phyloP scores from a whole-genome alignment of 2,329 filamentous ascomycete genomes.

The Fusarium humuli region DNA sequence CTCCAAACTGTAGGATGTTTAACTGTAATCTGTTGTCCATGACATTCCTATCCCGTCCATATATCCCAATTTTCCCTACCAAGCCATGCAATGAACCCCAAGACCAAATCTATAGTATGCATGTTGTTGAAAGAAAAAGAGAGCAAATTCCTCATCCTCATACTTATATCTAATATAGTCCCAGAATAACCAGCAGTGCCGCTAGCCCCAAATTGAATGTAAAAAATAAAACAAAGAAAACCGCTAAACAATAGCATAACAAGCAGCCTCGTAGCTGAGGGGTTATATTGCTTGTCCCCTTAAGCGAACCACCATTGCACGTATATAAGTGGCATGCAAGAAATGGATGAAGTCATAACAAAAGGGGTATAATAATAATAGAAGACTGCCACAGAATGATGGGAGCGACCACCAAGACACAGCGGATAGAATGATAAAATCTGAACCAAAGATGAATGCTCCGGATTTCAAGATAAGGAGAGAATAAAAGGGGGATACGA shows the following conservation, averaged over 20 bases:
- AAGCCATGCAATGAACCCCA: constrained; percentile 5
- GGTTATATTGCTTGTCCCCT: constrained; percentile 6
- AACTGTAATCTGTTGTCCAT: not conserved
- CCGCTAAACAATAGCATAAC: not conserved
- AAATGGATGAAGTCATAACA: constrained; percentile 24
- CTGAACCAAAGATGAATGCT: constrained; percentile 1
- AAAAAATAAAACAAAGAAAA: constrained; percentile 7
- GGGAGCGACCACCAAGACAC: constrained; percentile 12
- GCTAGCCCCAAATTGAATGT: not conserved
- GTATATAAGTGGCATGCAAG: not conserved
- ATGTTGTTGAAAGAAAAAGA: not conserved
- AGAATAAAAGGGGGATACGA: not conserved
- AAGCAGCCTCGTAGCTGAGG: constrained; percentile 5
- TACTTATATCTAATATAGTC: constrained; percentile 23
- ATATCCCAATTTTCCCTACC: not conserved
- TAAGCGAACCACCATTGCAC: constrained; percentile 1
- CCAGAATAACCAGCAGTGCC: constrained; percentile 5
- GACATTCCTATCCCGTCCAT: constrained; percentile 1
- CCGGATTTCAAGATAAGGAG: not conserved
- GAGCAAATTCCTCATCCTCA: constrained; percentile 9
- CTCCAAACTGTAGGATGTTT: not conserved
- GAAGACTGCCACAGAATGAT: constrained; percentile 2
- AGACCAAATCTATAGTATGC: constrained; percentile 12
- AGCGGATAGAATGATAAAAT: constrained; percentile 11
- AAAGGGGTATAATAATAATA: constrained; percentile 34